Evolutionary conservation across 148 eudicot genomes (phyloP), one percentile per base, ranked within the genome.

Genomic region (Agrostemma githago): DNA sequence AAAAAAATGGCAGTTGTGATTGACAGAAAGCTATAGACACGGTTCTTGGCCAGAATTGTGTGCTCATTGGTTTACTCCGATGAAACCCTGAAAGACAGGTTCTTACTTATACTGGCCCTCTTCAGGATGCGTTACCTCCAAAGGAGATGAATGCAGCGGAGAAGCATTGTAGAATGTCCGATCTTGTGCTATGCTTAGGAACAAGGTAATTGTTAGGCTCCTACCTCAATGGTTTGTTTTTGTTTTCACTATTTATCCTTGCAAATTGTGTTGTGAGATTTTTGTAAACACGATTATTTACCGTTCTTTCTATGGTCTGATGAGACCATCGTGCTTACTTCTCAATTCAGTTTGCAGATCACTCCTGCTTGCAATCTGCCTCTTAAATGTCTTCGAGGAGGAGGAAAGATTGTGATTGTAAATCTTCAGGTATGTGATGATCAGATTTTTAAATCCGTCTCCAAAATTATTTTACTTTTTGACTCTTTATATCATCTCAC

Each of bases 341-440:
- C 71, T 79, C 64, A 68, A 21, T 83, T 84, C 97, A 95, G 98
- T 85, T 92, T 95, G 90, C 98, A 92, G 89, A 95, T 92, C 44
- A 95, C 90, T 73, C 98, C 98, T 79, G 98, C 98, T 65, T 95
- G 98, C 79, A 90, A 95, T 75, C 80, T 95, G 79, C 98, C 98
- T 69, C 82, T 92, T 71, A 95, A 87, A 82, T 89, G 87, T 81
- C 90, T 95, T 14, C 85, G 81, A 66, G 89, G 89, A 60, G 93
- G 98, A 37, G 98, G 98, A 16, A 88, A 95, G 74, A 84, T 95
- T 76, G 96, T 88, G 71, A 95, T 95, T 54, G 97, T 95, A 77
- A 95, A 95, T 87, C 98, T 95, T 85, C 98, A 95, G 98, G 98
- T 95, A 83, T 60, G 71, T 40, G 48, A 48, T 61, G 0, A 4